Conservation (phyloP, 1,139 yeast genomes). For the Lodderomyces parapsilosis region DNA sequence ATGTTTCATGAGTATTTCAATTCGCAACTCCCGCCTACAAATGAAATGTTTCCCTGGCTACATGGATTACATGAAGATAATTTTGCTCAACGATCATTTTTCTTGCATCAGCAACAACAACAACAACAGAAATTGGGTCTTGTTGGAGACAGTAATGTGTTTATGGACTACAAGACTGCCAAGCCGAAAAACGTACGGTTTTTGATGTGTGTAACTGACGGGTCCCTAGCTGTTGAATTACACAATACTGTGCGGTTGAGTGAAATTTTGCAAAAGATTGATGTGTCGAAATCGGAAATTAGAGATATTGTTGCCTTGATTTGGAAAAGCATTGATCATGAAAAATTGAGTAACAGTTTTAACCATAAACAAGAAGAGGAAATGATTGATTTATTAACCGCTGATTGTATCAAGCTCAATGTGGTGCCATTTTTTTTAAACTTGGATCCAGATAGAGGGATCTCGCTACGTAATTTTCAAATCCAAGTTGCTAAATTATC, state of each 20-base stretch:
- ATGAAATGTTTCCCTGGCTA: conserved; percentile 82
- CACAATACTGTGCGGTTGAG: conserved; percentile 61
- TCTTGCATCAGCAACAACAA: conserved; percentile 27
- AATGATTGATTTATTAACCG: conserved; percentile 23
- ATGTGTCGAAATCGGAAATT: conserved; percentile 36
- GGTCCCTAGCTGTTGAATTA: conserved; percentile 26
- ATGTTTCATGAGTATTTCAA: conserved; percentile 50
- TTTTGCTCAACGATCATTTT: conserved; percentile 48
- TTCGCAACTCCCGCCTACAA: conserved; percentile 64
- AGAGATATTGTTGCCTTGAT: conserved; percentile 22
- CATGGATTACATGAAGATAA: conserved; percentile 66
- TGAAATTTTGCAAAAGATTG: conserved; percentile 57
- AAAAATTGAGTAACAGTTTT: background rate
- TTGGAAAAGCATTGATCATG: conserved; percentile 10
- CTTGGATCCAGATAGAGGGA: conserved; percentile 65
- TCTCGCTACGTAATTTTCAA: conserved; percentile 72
- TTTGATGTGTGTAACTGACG: conserved; percentile 49
- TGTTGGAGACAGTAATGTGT: conserved; percentile 2
- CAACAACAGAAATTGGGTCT: background rate
- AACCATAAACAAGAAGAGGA: conserved; percentile 2
- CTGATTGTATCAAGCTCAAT: conserved; percentile 46
- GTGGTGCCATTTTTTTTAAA: conserved; percentile 54
- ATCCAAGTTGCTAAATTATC: conserved; percentile 74
- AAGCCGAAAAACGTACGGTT: conserved; percentile 33
- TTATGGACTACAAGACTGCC: conserved; percentile 13